Evolutionary conservation across 257 asterid genomes (phyloP), one percentile per base, ranked within the genome.

Genomic region (Prunella vulgaris): DNA sequence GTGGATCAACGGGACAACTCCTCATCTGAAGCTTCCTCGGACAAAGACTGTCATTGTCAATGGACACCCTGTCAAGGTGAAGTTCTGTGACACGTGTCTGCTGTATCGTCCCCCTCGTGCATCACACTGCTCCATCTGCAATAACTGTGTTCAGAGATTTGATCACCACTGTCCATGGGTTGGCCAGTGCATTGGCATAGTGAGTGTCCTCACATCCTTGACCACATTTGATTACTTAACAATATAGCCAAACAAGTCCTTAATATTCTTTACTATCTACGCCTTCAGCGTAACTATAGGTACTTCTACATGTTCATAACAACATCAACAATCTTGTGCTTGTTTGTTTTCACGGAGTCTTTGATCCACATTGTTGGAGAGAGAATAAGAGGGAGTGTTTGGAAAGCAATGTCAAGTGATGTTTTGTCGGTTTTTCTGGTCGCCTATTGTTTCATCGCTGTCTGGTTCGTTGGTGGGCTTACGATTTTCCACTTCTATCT

Each of bases 151-250:
- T 27, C 88, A 84, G 75, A 82, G 82, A 77, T 85, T 87, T 42
- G 96, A 90, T 75, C 96, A 87, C 72, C 96, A 87, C 25, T 90
- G 95, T 42, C 93, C 95, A 6, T 90, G 95, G 95, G 85, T 90
- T 65, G 95, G 96, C 38, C 96, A 90, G 51, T 90, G 96, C 86
- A 87, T 90, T 71, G 96, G 96, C 35, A 56, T 81, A 54, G 96
- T 88, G 80, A 84, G 93, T 83, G 42, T 61, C 53, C 64, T 35
- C 25, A 59, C 62, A 15, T 25, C 30, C 60, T 58, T 22, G 4
- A 40, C 42, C 33, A 57, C 0, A 5, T 6, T 5, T 32, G 7
- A 4, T 5, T 32, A n/a, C n/a, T n/a, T n/a, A n/a, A n/a, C n/a
- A n/a, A n/a, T n/a, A n/a, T n/a, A 60, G 32, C 32, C 33, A 52